Base-by-base conservation (phyloP, 805 yeast species). In the Candida dajiaensis region DNA sequence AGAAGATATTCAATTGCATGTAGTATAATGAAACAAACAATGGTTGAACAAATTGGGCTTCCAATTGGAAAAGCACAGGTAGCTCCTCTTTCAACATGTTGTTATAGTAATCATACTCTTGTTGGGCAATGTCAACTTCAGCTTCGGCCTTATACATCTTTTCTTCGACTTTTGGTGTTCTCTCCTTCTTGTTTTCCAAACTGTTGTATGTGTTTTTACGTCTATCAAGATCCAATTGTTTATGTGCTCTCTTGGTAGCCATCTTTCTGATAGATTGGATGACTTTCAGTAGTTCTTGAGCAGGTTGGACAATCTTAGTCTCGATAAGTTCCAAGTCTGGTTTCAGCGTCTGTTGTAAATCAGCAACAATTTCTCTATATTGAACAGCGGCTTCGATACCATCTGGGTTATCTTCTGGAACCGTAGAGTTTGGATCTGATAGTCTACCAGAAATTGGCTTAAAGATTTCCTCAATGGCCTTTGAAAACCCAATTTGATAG, bases 1-100 rank as follows among this genome's bases (percentile, higher is more conserved):
- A 94, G 67, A 90, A 94, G 48, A 94, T 89, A 71, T 94, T 94
- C 72, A 94, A 78, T 72, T 94, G 99, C 98, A 94, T 94, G 74
- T 81, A 94, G 70, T 94, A 94, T 67, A 94, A 83, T 46, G 95
- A 84, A 58, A 92, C 94, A 69, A 94, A 94, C 58, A 94, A 73
- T 18, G 99, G 99, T 62, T 82, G 84, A 63, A 94, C 90, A 63
- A 94, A 89, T 59, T 89, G 94, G 5, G 89, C 86, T 67, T 94
- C 97, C 67, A 94, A 73, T 58, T 78, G 80, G 68, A 94, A 94
- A 63, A 94, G 72, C 39, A 85, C 70, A 20, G 99, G 99, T 50
- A 94, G 73, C 66, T 94, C 98, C 35, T 75, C 79, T 69, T 90
- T 92, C 67, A 95, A 74, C 88, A 94, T 81, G 52, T 94, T 95